Base-by-base conservation (phyloP, 2,329 filamentous ascomycete species). In the Fusarium camptoceras region DNA sequence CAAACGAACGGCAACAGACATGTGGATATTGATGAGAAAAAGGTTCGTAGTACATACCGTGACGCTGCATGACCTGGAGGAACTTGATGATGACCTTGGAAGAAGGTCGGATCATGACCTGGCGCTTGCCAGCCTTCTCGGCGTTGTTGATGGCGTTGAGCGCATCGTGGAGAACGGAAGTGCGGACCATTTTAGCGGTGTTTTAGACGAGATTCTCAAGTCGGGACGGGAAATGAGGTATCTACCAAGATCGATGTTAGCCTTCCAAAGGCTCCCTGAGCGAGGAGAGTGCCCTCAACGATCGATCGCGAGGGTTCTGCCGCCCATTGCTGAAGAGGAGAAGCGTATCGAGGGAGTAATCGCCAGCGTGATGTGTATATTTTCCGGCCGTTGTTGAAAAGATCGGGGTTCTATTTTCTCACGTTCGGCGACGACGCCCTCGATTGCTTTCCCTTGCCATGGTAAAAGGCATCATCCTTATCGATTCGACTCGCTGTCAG, bases 51-150 rank as follows among this genome's bases (percentile, higher is more conserved):
- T 46, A 92, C 94, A 75, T 96, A 98, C 96, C 96, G 88, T 99
- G 96, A 86, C 93, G 94, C 89, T 99, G 96, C 96, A 99, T 99
- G 84, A 98, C 95, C 83, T 89, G 89, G 82, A 99, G 89, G 91
- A 98, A 99, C 91, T 98, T 98, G 89, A 97, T 87, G 81, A 99
- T 99, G 89, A 99, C 96, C 93, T 99, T 99, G 85, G 96, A 98
- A 84, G 90, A 92, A 79, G 97, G 96, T 81, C 94, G 91, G 89
- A 99, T 98, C 84, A 99, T 82, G 83, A 98, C 96, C 88, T 99
- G 96, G 82, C 96, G 94, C 92, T 98, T 98, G 88, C 96, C 96
- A 79, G 93, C 89, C 92, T 99, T 98, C 91, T 99, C 97, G 89
- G 96, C 96, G 86, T 99, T 99, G 94, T 99, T 99, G 92, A 99